These are phyloP conservation scores for Ganoderma sinense DNA, from an alignment of 1,284 basidiomycete genomes.

Conservation along the genomic window DNA sequence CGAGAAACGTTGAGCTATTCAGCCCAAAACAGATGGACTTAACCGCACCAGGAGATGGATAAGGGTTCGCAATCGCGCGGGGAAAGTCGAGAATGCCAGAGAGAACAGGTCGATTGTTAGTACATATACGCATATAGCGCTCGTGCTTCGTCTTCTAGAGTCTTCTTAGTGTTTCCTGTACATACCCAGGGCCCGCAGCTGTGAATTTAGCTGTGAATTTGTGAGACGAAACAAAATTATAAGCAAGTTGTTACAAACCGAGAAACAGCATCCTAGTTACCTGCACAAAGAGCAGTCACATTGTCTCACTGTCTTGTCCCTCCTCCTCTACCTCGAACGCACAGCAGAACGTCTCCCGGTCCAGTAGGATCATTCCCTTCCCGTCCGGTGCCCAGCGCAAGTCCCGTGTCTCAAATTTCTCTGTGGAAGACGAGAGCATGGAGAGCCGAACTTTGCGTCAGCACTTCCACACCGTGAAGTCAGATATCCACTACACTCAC, in stretches of 20 bases:
- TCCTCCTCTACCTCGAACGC: conserved; percentile 80
- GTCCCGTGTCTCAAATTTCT: conserved; percentile 70
- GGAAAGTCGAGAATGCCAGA: background rate
- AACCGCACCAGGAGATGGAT: background rate
- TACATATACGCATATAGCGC: background rate
- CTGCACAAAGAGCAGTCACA: background rate
- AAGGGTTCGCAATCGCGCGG: background rate
- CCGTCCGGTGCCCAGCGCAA: conserved; percentile 86
- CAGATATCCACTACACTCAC: conserved; percentile 51
- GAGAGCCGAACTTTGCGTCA: conserved; percentile 8
- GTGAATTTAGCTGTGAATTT: background rate
- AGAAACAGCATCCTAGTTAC: background rate
- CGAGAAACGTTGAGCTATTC: too few relatives aligned
- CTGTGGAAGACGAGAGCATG: conserved; percentile 42
- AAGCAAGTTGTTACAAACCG: too few relatives aligned
- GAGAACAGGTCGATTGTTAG: background rate
- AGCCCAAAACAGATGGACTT: too few relatives aligned
- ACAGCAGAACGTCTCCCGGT: conserved; percentile 82
- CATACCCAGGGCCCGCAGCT: background rate
- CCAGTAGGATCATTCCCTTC: conserved; percentile 75
- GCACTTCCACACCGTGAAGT: background rate
- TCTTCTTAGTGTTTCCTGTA: background rate
- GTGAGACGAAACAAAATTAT: background rate
- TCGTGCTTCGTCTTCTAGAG: background rate
- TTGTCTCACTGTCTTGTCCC: conserved; percentile 27